Evolutionary conservation across 441 rosid species (phyloP).

Genomic region (Eruca vesicaria): DNA sequence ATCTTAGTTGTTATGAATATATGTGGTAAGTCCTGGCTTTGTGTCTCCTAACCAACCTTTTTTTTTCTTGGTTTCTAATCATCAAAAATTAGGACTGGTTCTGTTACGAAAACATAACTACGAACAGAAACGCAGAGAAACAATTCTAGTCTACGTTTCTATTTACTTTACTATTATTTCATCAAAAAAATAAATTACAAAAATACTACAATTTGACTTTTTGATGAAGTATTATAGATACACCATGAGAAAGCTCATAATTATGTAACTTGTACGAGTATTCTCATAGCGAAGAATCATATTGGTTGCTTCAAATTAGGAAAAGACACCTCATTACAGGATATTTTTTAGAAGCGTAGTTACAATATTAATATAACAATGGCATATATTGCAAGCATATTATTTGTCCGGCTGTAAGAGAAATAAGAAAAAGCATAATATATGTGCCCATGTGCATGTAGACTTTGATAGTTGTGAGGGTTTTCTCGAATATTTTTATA

Average conservation of each 20-base stretch:
- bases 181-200: neutral
- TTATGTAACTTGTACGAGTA: conserved; percentile 20
- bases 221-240: neutral
- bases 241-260: neutral
- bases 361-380: neutral
- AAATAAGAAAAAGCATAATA: neutral
- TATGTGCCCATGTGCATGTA: conserved; percentile 4
- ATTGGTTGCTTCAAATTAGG: conserved; percentile 4
- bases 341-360: neutral
- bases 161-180: neutral
- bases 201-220: neutral
- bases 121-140: no score
- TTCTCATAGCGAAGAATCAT: neutral
- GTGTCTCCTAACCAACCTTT: no score
- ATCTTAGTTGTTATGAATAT: no score
- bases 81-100: no score
- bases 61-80: no score
- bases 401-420: neutral
- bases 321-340: conserved; percentile 8
- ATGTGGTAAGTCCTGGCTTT: no score
- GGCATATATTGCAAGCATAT: neutral
- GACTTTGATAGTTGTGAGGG: neutral
- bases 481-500: neutral
- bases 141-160: neutral
- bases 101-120: no score